Base-by-base conservation (phyloP, 306 rosid genomes). In the Cucurbita ficifolia region DNA sequence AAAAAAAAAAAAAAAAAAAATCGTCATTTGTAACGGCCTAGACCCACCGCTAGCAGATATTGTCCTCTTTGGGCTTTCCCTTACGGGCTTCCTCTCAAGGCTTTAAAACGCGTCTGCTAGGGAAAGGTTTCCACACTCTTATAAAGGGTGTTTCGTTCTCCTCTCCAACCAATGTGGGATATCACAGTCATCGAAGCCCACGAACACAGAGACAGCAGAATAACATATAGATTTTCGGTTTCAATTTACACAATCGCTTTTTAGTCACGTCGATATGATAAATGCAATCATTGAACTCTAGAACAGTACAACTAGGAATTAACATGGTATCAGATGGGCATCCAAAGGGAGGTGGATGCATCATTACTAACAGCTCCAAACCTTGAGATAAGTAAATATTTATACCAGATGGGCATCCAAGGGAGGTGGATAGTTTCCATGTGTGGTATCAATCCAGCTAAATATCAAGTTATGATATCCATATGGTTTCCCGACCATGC, bases 401-500 rank as follows among this genome's bases (percentile, higher is more conserved):
- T 36, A 62, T 89, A 94, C 99, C 96, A 88, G 36, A 80, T 95
- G 90, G 73, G 99, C 90, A 85, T 95, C 99, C 85, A 95, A 82
- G 17, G 99, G 99, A 42, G 99, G 97, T 19, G 99, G 99, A 81
- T 89, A 95, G 79, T 95, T 95, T 45, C 72, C 88, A 5, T 10
- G 77, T 61, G 80, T 56, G 63, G 99, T 95, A 78, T 95, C 99
- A 75, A 95, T 95, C 99, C 99, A 95, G 82, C 97, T 88, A 84
- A 95, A 95, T 79, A 95, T 86, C 95, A 95, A 36, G 83, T 95
- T 95, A 80, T 95, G 99, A 83, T 88, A 95, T 78, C 99, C 99
- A 83, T 91, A 95, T 1, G 96, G 96, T 71, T 83, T 81, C 38
- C 96, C 97, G 36, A 54, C 82, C 99, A 95, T 95, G 86, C 90